Base-by-base conservation (phyloP, 192 early-diverging fungal genomes). In the Pilaira anomala region DNA sequence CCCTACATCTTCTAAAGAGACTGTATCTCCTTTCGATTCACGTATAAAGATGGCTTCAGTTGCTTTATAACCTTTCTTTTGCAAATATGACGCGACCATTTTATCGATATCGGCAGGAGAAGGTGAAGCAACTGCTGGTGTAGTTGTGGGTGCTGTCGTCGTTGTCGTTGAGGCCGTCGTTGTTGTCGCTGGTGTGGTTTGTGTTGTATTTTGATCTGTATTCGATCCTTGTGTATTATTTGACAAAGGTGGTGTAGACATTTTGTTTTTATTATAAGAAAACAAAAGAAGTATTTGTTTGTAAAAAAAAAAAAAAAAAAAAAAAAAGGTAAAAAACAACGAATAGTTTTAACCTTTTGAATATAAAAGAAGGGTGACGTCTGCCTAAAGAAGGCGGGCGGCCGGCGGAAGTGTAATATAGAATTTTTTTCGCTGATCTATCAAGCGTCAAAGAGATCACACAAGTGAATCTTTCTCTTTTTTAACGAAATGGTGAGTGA, bases 1-100 rank as follows among this genome's bases (percentile, higher is more conserved):
- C 19, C 9, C 16, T 1, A 58, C 39, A 11, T 58, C 56, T 0
- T 41, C 22, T 7, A 58, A 22, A 16, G 56, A 22, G 16, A 62
- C 25, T 13, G 46, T 79, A 68, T 60, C 83, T 74, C 54, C 72
- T 49, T 11, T 80, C 29, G 54, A 79, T 79, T 92, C 87, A 13
- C 80, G 73, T 41, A 81, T 72, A 39, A 92, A 79, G 18, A 85
- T 84, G 9, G 73, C 54, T 49, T 90, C 89, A 0, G 90, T 80
- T 44, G 84, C 75, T 51, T 71, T 82, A 65, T 88, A 91, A 2
- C 90, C 90, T 55, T 87, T 88, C 41, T 83, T 72, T 46, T 83
- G 73, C 19, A 89, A 70, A 55, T 88, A 90, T 44, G 88, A 81
- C 40, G 83, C 71, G 11, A 89, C 85, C 16, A 88, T 80, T 52